These are phyloP conservation scores for Capronia coronata DNA, from an alignment of 2,329 filamentous ascomycete genomes.

Conservation along the genomic window DNA sequence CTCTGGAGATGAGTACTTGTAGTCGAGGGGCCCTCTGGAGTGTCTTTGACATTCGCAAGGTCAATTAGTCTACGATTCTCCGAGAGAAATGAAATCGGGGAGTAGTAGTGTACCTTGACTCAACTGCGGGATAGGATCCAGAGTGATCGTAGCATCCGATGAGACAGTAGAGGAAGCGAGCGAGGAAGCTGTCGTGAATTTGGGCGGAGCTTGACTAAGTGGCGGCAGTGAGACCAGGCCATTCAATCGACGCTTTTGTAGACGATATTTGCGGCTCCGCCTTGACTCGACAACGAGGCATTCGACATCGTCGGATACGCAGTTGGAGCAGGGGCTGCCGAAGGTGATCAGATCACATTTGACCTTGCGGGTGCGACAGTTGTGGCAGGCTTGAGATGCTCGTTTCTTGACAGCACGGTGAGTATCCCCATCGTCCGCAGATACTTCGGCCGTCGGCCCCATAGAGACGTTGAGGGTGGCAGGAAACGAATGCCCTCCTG, in stretches of 20 bases:
- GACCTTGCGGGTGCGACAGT: constrained; percentile 34
- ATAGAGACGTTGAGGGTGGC: not conserved
- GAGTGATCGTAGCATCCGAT: not conserved
- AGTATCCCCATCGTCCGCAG: not conserved
- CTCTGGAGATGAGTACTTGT: not conserved
- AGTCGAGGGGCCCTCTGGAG: not conserved
- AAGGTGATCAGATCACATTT: constrained; percentile 32
- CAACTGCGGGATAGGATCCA: not conserved
- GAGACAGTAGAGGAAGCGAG: not conserved
- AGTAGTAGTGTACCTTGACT: not conserved
- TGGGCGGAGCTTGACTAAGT: constrained; percentile 12
- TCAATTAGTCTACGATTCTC: not conserved
- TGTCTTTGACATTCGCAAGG: not conserved
- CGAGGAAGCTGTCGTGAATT: not conserved
- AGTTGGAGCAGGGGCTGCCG: constrained; percentile 21
- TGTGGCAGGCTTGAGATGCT: constrained; percentile 32
- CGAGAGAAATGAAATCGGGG: not conserved
- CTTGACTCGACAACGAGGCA: constrained; percentile 20
- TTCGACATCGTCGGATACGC: constrained; percentile 19
- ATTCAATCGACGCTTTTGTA: constrained; percentile 22
- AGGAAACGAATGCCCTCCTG: not conserved
- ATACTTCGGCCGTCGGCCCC: not conserved
- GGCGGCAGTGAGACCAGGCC: constrained; percentile 12
- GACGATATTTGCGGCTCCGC: constrained; percentile 22
- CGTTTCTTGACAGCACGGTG: constrained; percentile 18